Evolutionary conservation across 129 eudicot species (phyloP), one percentile per base, ranked within the genome.

Genomic region (Chrysanthemum lavandulifolium): DNA sequence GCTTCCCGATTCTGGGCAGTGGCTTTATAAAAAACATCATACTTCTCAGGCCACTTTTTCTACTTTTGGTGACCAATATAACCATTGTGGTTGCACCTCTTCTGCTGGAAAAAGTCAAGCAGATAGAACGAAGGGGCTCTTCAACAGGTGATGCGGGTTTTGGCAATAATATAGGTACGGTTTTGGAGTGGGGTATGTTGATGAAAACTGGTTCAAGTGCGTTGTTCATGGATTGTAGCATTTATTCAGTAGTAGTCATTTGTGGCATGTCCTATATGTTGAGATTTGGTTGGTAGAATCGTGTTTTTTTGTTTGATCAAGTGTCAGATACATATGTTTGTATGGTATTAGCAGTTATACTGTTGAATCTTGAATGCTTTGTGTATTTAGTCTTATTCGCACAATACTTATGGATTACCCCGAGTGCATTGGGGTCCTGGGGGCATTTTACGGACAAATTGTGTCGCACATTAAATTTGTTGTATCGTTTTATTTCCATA

Each of bases 61-160:
- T 93, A 18, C 87, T 93, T 77, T 3, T 93, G 31, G 49, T 90
- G 73, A 84, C 98, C 76, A 86, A 93, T 61, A 77, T 85, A 77
- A 72, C 96, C 2, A 58, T 87, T 0, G 88, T 86, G 27, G 56
- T 82, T 72, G 83, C 79, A 11, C 82, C 76, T 48, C 66, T 85
- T 61, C 83, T 87, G 51, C 58, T 79, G 58, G 87, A 69, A 45
- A 66, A 79, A 65, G 81, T 76, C 27, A 81, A 65, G 33, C 67
- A 52, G 53, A 61, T 45, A 51, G 55, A 45, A 31, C 71, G 65
- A 18, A 25, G 48, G 55, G 81, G 73, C 4, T 52, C 86, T 60
- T 57, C 69, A 31, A 19, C 48, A 12, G 83, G 86, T 66, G 88
- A 70, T 33, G 50, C 40, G 19, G 83, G 77, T 65, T 65, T 79